phyloP scores from a whole-genome alignment of 2,329 filamentous ascomycete species.

The Celoporthe dispersa region DNA sequence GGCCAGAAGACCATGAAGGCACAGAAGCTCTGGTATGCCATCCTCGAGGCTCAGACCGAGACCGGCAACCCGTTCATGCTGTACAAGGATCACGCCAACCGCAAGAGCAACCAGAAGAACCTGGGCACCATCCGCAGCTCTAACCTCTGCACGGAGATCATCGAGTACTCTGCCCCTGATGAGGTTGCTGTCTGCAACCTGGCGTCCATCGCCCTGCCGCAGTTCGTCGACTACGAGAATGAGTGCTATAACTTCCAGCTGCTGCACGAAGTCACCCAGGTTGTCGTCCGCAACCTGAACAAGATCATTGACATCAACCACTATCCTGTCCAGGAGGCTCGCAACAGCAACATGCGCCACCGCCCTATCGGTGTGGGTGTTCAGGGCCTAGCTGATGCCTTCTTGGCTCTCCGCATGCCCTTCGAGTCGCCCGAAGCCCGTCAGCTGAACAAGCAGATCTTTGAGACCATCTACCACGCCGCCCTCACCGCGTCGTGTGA shows the following conservation, averaged over 20 bases:
- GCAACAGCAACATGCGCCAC: constrained; percentile 96
- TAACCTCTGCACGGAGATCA: constrained; percentile 97
- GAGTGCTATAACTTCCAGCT: constrained; percentile 94
- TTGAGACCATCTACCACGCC: constrained; percentile 98
- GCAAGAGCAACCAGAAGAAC: constrained; percentile 99
- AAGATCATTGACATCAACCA: constrained; percentile 98
- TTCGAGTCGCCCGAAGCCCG: constrained; percentile 96
- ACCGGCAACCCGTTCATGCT: constrained; percentile 99
- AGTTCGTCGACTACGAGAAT: constrained; percentile 84
- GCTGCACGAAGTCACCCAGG: constrained; percentile 90
- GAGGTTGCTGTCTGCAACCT: constrained; percentile 99
- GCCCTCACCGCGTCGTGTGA: constrained; percentile 88
- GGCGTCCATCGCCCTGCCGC: constrained; percentile 89
- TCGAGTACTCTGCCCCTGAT: constrained; percentile 96
- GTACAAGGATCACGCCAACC: constrained; percentile 98
- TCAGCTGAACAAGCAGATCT: constrained; percentile 96
- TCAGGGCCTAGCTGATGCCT: constrained; percentile 95
- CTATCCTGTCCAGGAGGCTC: constrained; percentile 94
- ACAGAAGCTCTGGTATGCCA: constrained; percentile 99
- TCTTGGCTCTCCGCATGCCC: constrained; percentile 93
- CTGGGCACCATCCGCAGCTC: constrained; percentile 97
- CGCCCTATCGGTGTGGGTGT: constrained; percentile 95
- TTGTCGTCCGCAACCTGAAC: constrained; percentile 94
- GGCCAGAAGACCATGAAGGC: constrained; percentile 92
- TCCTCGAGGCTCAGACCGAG: constrained; percentile 97